Conservation (phyloP, 2,329 filamentous ascomycete genomes). For the Fusarium incarnatum region DNA sequence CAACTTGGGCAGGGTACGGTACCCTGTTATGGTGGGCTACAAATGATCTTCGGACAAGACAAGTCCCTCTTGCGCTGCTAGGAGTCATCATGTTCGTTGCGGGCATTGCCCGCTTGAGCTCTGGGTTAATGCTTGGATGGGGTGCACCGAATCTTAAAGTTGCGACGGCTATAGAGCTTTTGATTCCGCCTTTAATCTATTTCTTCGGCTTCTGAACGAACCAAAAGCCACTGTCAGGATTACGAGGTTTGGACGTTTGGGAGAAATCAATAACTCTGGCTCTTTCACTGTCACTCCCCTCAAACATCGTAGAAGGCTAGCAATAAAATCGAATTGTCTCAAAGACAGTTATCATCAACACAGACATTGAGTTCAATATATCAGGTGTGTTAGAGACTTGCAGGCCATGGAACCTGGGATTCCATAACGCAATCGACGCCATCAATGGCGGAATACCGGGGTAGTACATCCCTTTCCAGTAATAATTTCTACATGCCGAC, state of each 20-base stretch:
- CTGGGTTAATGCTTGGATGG: not conserved
- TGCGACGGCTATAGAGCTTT: not conserved
- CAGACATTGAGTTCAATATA: too few species aligned
- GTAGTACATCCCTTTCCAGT: not conserved
- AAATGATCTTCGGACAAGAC: not conserved
- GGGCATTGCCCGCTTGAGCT: not conserved
- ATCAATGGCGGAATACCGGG: not conserved
- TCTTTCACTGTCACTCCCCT: not conserved
- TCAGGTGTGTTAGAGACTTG: not conserved
- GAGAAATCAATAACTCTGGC: not conserved
- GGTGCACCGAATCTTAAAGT: not conserved
- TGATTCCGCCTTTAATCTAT: not conserved
- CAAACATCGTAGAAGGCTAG: too few species aligned
- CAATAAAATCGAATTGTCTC: too few species aligned
- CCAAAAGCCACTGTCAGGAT: accelerated
- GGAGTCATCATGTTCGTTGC: not conserved
- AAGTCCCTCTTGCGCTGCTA: not conserved
- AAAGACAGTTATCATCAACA: too few species aligned
- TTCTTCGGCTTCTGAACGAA: not conserved
- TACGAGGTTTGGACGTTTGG: accelerated
- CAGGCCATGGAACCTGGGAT: not conserved
- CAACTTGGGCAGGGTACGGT: not conserved
- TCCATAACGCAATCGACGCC: not conserved
- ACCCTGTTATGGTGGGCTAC: not conserved
- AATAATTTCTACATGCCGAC: not conserved